A percentile compares a stretch with the other conserved stretches of the same genome.
These are phyloP conservation scores for Ziziphus jujuba DNA, from an alignment of 306 rosid species.

Conservation along the genomic window DNA sequence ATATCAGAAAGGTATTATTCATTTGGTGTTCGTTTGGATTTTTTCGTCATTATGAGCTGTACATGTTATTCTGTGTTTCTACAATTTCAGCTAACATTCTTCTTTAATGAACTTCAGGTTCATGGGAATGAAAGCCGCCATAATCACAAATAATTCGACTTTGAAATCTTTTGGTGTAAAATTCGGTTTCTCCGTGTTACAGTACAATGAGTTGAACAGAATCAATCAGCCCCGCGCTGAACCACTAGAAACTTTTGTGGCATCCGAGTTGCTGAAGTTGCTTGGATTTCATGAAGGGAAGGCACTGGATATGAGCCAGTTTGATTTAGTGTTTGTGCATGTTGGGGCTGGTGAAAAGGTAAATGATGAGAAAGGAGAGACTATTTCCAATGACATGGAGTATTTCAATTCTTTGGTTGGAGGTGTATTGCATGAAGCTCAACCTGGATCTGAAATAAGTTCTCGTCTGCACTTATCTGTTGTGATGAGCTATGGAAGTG, in stretches of 20 bases:
- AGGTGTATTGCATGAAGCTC: conserved; percentile 43
- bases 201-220: conserved; percentile 43
- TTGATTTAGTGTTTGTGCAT: conserved; percentile 78
- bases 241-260: conserved; percentile 32
- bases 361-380: conserved; percentile 33
- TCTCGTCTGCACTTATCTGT: conserved; percentile 77
- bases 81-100: conserved; percentile 17
- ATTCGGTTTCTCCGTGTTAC: conserved; percentile 56
- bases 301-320: conserved; percentile 45
- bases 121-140: conserved; percentile 92
- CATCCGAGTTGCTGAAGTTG: conserved; percentile 57
- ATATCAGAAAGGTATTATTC: conserved; percentile 65
- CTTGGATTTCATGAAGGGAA: conserved; percentile 82
- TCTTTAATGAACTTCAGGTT: conserved; percentile 54
- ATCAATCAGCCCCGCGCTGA: conserved; percentile 9
- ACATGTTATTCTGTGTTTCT: not conserved
- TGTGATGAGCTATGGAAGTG: conserved; percentile 76
- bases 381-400: conserved; percentile 43
- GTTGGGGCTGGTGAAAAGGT: conserved; percentile 58
- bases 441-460: conserved; percentile 62
- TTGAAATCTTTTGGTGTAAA: conserved; percentile 63
- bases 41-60: conserved; percentile 4
- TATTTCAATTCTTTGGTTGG: conserved; percentile 71
- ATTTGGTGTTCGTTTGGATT: conserved; percentile 1
- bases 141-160: conserved; percentile 57